Evolutionary conservation across 2,329 filamentous ascomycete genomes (phyloP).

Genomic region (Monosporascus sp.): DNA sequence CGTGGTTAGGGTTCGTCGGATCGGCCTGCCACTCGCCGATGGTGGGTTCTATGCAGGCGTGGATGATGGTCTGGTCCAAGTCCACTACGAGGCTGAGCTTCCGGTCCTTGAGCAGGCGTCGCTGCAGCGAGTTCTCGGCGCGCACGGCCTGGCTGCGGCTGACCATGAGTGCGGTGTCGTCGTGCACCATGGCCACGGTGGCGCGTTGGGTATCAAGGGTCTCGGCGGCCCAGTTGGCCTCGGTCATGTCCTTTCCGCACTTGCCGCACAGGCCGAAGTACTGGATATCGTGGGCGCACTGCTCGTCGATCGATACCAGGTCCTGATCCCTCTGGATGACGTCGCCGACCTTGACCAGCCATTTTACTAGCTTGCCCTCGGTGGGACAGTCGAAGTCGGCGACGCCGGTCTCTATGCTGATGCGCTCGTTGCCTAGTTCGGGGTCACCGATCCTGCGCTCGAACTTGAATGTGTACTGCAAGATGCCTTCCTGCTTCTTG

Average conservation of each 20-base stretch:
- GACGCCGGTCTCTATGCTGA: conserved; percentile 63
- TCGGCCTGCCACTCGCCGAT: conserved; percentile 94
- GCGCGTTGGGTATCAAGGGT: conserved; percentile 76
- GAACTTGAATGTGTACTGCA: conserved; percentile 84
- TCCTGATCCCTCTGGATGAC: conserved; percentile 53
- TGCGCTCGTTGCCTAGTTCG: conserved; percentile 52
- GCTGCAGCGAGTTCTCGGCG: conserved; percentile 81
- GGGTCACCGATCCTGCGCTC: conserved; percentile 69
- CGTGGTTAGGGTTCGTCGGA: conserved; percentile 81
- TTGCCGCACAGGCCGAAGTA: conserved; percentile 85
- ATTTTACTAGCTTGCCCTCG: conserved; percentile 72
- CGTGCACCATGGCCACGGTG: conserved; percentile 91
- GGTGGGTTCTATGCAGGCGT: conserved; percentile 94
- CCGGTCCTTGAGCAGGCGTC: conserved; percentile 69
- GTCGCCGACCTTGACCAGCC: conserved; percentile 67
- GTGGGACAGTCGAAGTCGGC: conserved; percentile 77
- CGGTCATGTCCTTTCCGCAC: conserved; percentile 95
- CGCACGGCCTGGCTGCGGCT: conserved; percentile 74
- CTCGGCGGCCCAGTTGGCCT: conserved; percentile 78
- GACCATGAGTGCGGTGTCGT: conserved; percentile 80
- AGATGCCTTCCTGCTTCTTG: conserved; percentile 68
- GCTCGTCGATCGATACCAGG: conserved; percentile 77
- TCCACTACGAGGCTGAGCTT: conserved; percentile 95
- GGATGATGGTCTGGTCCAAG: conserved; percentile 96
- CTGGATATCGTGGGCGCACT: conserved; percentile 85